A percentile compares a stretch with the other conserved stretches of the same genome.
phyloP scores from a whole-genome alignment of 176 grass and related monocot species.

The Musa acuminata region DNA sequence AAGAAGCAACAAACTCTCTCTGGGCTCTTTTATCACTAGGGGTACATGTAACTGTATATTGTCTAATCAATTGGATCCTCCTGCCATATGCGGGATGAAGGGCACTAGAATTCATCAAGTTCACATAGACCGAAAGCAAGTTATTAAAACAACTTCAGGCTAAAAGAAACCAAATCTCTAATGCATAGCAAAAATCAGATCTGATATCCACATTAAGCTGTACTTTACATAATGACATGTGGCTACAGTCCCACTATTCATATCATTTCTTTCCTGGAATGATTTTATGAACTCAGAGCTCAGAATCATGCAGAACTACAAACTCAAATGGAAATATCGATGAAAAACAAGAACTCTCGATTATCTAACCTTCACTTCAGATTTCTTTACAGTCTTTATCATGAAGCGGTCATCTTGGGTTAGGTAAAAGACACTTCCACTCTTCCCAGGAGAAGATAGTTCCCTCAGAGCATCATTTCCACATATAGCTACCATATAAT shows the following conservation, averaged over 20 bases:
- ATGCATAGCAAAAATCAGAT: too few relatives aligned
- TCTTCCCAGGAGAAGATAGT: constrained; percentile 73
- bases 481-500: constrained; percentile 90
- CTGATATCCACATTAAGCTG: too few relatives aligned
- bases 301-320: background rate
- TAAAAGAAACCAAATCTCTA: too few relatives aligned
- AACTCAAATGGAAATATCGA: background rate
- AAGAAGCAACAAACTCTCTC: background rate
- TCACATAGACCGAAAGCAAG: too few relatives aligned
- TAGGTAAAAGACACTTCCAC: constrained; percentile 74
- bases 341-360: background rate
- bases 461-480: constrained; percentile 55
- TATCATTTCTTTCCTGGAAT: too few relatives aligned
- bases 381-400: constrained; percentile 77
- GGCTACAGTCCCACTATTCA: too few relatives aligned
- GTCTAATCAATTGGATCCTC: background rate
- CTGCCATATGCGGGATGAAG: too few relatives aligned
- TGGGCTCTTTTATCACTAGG: background rate
- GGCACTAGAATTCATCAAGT: too few relatives aligned
- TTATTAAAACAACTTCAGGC: too few relatives aligned
- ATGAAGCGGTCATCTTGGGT: constrained; percentile 80
- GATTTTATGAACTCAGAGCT: too few relatives aligned
- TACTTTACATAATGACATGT: too few relatives aligned
- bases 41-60: background rate
- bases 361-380: constrained; percentile 59